phyloP scores from a whole-genome alignment of 179 eudicot genomes.

The Carnegiea gigantea region DNA sequence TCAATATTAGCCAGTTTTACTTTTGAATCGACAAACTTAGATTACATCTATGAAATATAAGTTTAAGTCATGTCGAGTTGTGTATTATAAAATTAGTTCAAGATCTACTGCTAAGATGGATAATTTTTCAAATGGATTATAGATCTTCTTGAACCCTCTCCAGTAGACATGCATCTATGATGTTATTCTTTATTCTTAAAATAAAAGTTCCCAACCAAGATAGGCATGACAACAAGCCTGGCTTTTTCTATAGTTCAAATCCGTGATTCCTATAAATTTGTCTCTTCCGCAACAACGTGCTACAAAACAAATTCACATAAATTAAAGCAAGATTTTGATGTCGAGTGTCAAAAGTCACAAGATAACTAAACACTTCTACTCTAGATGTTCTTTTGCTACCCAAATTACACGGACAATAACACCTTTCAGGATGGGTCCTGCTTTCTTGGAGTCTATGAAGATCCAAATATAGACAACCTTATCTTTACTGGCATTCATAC shows the following conservation, averaged over 20 bases:
- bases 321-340: neutral
- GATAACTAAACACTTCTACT: neutral
- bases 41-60: no score
- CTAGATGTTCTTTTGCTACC: neutral
- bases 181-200: neutral
- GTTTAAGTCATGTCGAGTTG: no score
- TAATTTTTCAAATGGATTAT: neutral
- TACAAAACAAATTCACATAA: neutral
- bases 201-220: neutral
- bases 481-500: no score
- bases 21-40: no score
- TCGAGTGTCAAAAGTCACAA: neutral
- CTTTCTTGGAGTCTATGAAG: no score
- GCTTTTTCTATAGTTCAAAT: neutral
- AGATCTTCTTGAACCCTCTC: neutral
- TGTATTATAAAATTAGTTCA: no score
- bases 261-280: conserved; percentile 3
- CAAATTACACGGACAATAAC: neutral
- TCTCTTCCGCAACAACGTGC: neutral
- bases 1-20: no score
- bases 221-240: neutral
- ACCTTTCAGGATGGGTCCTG: no score
- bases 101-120: neutral
- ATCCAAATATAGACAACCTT: no score
- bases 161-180: neutral